A percentile compares a stretch with the other conserved stretches of the same genome.
phyloP scores from a whole-genome alignment of 768 basidiomycete genomes.

The Podaxis sp. region DNA sequence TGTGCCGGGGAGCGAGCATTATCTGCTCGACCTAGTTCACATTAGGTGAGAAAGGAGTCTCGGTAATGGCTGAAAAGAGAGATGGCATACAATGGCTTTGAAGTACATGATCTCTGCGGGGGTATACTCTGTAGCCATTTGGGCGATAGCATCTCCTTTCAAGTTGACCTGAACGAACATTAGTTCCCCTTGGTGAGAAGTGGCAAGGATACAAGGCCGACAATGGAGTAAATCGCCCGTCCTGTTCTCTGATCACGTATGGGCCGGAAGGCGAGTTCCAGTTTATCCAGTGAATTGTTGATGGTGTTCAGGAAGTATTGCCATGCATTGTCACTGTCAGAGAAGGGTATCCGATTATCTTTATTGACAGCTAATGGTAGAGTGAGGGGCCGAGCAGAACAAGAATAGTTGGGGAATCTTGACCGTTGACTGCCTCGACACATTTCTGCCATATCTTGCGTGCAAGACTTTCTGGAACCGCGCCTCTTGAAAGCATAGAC shows the following conservation, averaged over 20 bases:
- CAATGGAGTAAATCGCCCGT: slow-evolving; percentile 64
- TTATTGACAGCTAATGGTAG: slow-evolving; percentile 12
- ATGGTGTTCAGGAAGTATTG: slow-evolving; percentile 55
- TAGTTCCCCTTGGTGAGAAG: neutral
- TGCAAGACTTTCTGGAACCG: slow-evolving; percentile 64
- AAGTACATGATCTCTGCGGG: slow-evolving; percentile 81
- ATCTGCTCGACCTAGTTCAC: slow-evolving; percentile 78
- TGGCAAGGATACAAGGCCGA: slow-evolving; percentile 31
- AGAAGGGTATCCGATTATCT: slow-evolving; percentile 41
- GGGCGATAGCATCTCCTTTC: slow-evolving; percentile 79
- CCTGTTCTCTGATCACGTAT: slow-evolving; percentile 65
- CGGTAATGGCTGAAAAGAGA: neutral
- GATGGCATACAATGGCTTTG: slow-evolving; percentile 65
- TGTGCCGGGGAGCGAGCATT: slow-evolving; percentile 72
- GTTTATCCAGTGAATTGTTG: slow-evolving; percentile 60
- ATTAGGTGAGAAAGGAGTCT: neutral
- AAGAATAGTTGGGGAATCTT: slow-evolving; percentile 7
- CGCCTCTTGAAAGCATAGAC: slow-evolving; percentile 67
- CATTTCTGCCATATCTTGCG: slow-evolving; percentile 67
- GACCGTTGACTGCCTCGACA: slow-evolving; percentile 67
- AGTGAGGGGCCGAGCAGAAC: slow-evolving; percentile 3
- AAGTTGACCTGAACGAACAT: slow-evolving; percentile 62
- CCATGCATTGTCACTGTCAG: slow-evolving; percentile 53
- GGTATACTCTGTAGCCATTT: slow-evolving; percentile 81
- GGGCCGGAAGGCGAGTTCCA: slow-evolving; percentile 72